Evolutionary conservation across 805 yeast species (phyloP).

Genomic region (Candida ficus): DNA sequence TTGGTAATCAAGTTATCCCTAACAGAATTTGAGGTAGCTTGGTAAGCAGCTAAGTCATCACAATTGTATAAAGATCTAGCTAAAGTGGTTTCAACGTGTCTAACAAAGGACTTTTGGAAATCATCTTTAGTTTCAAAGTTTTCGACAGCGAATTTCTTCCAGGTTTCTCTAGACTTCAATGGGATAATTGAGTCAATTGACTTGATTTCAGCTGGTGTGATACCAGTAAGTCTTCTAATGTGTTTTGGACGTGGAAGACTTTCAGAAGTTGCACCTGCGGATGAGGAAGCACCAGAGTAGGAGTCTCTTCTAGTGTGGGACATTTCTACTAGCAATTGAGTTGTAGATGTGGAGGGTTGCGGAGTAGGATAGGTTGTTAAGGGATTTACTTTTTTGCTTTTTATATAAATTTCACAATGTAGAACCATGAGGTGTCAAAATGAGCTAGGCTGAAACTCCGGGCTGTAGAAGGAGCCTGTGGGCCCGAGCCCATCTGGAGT

Average conservation of each 20-base stretch:
- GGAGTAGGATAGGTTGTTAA: neutral
- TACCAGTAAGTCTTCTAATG: conserved; percentile 81
- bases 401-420: no score
- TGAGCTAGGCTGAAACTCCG: no score
- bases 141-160: conserved; percentile 65
- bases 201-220: conserved; percentile 84
- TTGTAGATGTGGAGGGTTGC: no score
- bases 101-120: conserved; percentile 65
- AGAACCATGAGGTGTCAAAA: conserved; percentile 3
- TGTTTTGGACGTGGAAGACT: conserved; percentile 36
- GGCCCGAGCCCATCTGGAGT: no score
- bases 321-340: conserved; percentile 3
- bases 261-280: conserved; percentile 12
- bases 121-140: conserved; percentile 43
- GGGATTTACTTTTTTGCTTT: no score
- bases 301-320: conserved; percentile 12
- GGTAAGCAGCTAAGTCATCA: conserved; percentile 89
- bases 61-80: conserved; percentile 93
- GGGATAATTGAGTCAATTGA: conserved; percentile 82
- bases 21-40: conserved; percentile 75
- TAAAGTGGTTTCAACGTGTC: conserved; percentile 84
- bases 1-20: conserved; percentile 76
- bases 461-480: neutral
- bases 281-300: conserved; percentile 5
- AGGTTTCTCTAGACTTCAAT: conserved; percentile 63